These are phyloP conservation scores for Sarocladium strictum DNA, from an alignment of 2,329 filamentous ascomycete species.

Conservation along the genomic window DNA sequence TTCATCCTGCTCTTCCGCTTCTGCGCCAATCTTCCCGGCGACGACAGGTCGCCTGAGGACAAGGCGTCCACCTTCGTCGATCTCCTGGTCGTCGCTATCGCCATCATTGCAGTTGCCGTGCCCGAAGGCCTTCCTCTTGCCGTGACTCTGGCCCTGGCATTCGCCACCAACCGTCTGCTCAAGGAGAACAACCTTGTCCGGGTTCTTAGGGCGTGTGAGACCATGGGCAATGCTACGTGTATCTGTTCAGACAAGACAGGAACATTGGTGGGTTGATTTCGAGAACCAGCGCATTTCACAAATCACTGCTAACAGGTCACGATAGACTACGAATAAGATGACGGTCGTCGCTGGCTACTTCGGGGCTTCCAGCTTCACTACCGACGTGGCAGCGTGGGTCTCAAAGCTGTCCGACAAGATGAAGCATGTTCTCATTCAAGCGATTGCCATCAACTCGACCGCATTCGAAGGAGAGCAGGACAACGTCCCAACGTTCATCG, in stretches of 20 bases:
- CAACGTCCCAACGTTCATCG: slow-evolving; percentile 35
- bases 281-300: background rate
- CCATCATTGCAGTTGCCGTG: slow-evolving; percentile 61
- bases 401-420: slow-evolving; percentile 18
- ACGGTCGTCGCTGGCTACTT: slow-evolving; percentile 18
- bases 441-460: slow-evolving; percentile 39
- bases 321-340: slow-evolving; percentile 22
- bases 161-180: slow-evolving; percentile 61
- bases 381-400: background rate
- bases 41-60: slow-evolving; percentile 38
- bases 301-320: background rate
- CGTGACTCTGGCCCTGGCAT: slow-evolving; percentile 59
- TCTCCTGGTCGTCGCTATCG: slow-evolving; percentile 61
- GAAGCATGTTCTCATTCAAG: slow-evolving; percentile 15
- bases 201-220: slow-evolving; percentile 59
- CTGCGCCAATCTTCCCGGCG: slow-evolving; percentile 53
- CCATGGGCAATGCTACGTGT: slow-evolving; percentile 62
- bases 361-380: slow-evolving; percentile 16
- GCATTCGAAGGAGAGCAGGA: slow-evolving; percentile 43
- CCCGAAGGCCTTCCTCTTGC: slow-evolving; percentile 62
- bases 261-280: slow-evolving; percentile 10
- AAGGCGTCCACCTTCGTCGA: slow-evolving; percentile 56
- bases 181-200: slow-evolving; percentile 63
- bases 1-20: slow-evolving; percentile 75
- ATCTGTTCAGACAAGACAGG: slow-evolving; percentile 58